Conservation (phyloP, 768 basidiomycete species). For the Dentipellis fragilis region DNA sequence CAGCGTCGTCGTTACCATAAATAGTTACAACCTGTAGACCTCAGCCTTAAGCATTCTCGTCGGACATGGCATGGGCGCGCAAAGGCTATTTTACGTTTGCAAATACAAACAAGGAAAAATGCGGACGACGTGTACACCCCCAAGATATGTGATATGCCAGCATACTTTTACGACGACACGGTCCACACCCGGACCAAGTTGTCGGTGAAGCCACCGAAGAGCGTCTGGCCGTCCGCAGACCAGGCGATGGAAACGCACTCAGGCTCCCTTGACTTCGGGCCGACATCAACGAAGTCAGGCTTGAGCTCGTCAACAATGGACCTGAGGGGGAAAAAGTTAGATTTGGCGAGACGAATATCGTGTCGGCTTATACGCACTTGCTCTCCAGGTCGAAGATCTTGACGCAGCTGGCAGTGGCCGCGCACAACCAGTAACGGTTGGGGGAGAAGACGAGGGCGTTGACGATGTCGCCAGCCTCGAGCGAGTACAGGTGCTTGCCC, state of each 20-base stretch:
- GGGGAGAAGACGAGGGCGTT: conserved; percentile 99
- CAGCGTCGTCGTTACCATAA: no score
- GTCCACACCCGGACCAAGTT: conserved; percentile 90
- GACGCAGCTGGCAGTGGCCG: conserved; percentile 92
- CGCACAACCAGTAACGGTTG: conserved; percentile 99
- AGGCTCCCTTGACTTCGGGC: conserved; percentile 63
- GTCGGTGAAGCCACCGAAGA: conserved; percentile 96
- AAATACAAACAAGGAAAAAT: conserved; percentile 14
- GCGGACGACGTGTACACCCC: conserved; percentile 8
- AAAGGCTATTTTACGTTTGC: conserved; percentile 15
- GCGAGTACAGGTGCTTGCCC: conserved; percentile 99
- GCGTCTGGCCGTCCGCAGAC: conserved; percentile 96
- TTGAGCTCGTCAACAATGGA: conserved; percentile 99
- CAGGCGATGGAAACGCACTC: conserved; percentile 97
- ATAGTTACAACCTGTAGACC: no score
- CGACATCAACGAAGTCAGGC: conserved; percentile 80
- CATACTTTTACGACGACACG: conserved; percentile 41
- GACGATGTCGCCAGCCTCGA: conserved; percentile 97
- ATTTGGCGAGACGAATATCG: conserved; percentile 1
- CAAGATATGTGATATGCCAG: neutral
- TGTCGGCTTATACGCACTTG: conserved; percentile 58
- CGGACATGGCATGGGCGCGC: conserved; percentile 1
- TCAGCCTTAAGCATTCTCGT: no score
- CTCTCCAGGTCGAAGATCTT: conserved; percentile 99
- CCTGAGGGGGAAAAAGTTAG: conserved; percentile 28